Evolutionary conservation across 805 yeast genomes (phyloP), one percentile per base, ranked within the genome.

Genomic region (Teunomyces atbi): DNA sequence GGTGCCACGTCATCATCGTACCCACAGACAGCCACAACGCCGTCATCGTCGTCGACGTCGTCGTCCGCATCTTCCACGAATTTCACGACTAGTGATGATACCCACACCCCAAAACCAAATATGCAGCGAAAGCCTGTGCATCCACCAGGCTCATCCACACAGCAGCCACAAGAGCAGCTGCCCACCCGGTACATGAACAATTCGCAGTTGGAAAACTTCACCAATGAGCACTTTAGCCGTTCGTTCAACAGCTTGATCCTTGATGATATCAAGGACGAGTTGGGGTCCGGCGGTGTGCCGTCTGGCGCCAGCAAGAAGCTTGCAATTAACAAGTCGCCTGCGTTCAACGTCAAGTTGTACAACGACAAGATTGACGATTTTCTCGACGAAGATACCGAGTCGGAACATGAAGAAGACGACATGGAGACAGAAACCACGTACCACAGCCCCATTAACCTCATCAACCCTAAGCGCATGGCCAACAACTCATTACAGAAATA

Each of bases 171-270:
- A 11, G 42, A 39, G 11, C 49, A 34, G 34, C 49, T 35, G 35
- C 46, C 44, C 34, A 37, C 49, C 7, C 39, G 44, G 13, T 33
- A 40, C 39, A 28, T 32, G 39, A 43, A 46, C 41, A 43, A 33
- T 26, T 35, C 40, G 13, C 44, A 33, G 23, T 36, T 66, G 26
- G 74, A 71, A 33, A 62, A 66, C 50, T 69, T 65, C 45, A 64
- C 75, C 39, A 67, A 71, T 54, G 62, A 64, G 51, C 67, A 68
- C 28, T 70, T 72, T 44, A 68, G 74, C 26, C 56, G 72, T 28
- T 69, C 75, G 19, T 72, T 72, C 62, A 72, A 71, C 55, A 64
- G 71, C 42, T 62, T 72, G 55, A 69, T 72, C 8, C 52, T 72
- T 36, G 74, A 69, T 27, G 76, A 71, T 47, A 48, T 56, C 38